A percentile compares a stretch with the other conserved stretches of the same genome.
These are phyloP conservation scores for Pichia sp. DNA, from an alignment of 1,139 yeast genomes.

Conservation along the genomic window DNA sequence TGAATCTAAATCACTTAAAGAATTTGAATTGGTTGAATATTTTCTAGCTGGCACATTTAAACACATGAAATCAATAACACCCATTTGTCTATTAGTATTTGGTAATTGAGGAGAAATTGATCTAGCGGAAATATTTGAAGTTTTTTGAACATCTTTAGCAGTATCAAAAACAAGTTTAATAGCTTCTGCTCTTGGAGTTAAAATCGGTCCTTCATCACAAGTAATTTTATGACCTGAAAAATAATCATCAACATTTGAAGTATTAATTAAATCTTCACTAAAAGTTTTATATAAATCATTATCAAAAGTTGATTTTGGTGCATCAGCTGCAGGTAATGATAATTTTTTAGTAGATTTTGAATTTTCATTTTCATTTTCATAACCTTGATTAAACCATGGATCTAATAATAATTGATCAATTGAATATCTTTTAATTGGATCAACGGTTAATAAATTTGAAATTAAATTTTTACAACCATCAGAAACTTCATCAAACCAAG, in stretches of 20 bases:
- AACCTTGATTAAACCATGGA: constrained; percentile 43
- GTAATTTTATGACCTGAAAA: constrained; percentile 19
- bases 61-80: constrained; percentile 2
- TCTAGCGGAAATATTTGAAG: not conserved
- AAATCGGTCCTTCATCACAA: constrained; percentile 15
- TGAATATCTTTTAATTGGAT: constrained; percentile 46
- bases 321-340: constrained; percentile 24
- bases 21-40: constrained; percentile 1
- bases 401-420: constrained; percentile 47
- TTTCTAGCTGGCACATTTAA: not conserved
- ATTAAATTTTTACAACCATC: constrained; percentile 49
- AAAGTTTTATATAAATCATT: constrained; percentile 22
- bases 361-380: constrained; percentile 18
- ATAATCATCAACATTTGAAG: constrained; percentile 17
- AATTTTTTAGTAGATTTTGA: not conserved
- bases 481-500: constrained; percentile 62
- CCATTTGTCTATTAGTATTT: not conserved
- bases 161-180: constrained; percentile 31
- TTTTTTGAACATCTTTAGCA: constrained; percentile 19
- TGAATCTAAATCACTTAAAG: constrained; percentile 13
- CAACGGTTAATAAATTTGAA: constrained; percentile 46
- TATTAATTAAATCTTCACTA: constrained; percentile 20
- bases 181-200: constrained; percentile 32
- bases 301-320: constrained; percentile 25
- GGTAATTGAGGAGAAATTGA: not conserved